Conservation (phyloP, 179 eudicot species). For the Beta macrorhiza region DNA sequence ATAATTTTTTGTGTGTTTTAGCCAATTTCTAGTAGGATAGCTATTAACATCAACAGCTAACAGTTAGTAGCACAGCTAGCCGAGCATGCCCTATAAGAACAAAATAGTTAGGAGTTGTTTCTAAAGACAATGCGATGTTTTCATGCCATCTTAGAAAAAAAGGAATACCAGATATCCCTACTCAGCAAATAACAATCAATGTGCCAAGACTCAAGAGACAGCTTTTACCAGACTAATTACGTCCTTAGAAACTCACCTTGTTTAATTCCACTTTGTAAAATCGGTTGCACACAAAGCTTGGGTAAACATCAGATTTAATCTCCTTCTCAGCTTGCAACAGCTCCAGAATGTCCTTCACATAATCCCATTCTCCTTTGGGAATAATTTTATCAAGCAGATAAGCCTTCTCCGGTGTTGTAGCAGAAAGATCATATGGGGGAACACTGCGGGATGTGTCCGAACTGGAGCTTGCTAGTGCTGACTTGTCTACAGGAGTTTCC, state of each 20-base stretch:
- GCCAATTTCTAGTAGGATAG: no score
- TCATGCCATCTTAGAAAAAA: neutral
- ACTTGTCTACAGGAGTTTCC: constrained; percentile 44
- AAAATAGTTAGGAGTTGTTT: neutral
- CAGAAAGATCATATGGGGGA: constrained; percentile 73
- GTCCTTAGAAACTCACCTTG: constrained; percentile 43
- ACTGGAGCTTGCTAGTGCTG: constrained; percentile 50
- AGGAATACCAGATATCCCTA: no score
- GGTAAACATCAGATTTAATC: constrained; percentile 44
- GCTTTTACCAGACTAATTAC: neutral
- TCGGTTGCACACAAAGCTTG: constrained; percentile 71
- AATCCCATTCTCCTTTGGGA: constrained; percentile 72
- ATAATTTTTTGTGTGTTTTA: no score
- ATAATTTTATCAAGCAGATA: constrained; percentile 85
- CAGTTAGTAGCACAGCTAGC: neutral
- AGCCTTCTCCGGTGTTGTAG: constrained; percentile 62
- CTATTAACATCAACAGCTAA: neutral
- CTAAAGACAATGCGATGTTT: neutral
- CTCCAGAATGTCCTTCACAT: constrained; percentile 54
- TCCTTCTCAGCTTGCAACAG: constrained; percentile 44
- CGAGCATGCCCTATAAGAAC: neutral
- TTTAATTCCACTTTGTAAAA: constrained; percentile 41
- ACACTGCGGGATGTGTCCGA: constrained; percentile 42
- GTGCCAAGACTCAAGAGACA: no score
- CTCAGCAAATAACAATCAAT: no score